A percentile compares a stretch with the other conserved stretches of the same genome.
phyloP scores from a whole-genome alignment of 148 eudicot genomes.

The Silene latifolia region DNA sequence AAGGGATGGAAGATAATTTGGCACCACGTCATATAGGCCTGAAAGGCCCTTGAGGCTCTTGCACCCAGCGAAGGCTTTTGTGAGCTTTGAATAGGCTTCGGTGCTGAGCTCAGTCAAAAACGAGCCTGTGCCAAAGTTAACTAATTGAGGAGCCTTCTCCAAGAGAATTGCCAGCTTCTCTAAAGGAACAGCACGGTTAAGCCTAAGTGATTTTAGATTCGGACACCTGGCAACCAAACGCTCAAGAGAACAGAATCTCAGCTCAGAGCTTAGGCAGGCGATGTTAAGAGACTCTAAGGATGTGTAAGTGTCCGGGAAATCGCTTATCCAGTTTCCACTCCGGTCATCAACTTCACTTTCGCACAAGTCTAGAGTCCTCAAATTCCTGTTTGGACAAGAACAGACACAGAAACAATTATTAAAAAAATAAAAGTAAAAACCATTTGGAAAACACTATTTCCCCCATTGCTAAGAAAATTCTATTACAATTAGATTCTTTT shows the following conservation, averaged over 20 bases:
- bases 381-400: constrained; percentile 42
- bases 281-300: constrained; percentile 81
- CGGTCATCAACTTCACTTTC: constrained; percentile 91
- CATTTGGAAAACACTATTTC: too few relatives aligned
- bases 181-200: constrained; percentile 76
- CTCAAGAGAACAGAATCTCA: constrained; percentile 68
- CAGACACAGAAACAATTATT: not conserved
- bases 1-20: constrained; percentile 69
- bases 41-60: constrained; percentile 67
- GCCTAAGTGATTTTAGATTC: constrained; percentile 66
- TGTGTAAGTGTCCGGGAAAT: constrained; percentile 73
- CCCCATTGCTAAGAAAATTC: too few relatives aligned
- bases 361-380: constrained; percentile 71
- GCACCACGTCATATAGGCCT: constrained; percentile 84
- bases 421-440: not conserved
- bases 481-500: too few relatives aligned
- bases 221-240: constrained; percentile 73
- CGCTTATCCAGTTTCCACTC: constrained; percentile 90
- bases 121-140: constrained; percentile 77
- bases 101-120: constrained; percentile 61
- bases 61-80: constrained; percentile 61
- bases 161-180: constrained; percentile 65
- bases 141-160: constrained; percentile 68
- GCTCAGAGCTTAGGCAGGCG: constrained; percentile 73
- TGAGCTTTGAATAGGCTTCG: constrained; percentile 52